Evolutionary conservation across 2,329 filamentous ascomycete species (phyloP), one percentile per base, ranked within the genome.

Genomic region (Exserohilum rostratum): DNA sequence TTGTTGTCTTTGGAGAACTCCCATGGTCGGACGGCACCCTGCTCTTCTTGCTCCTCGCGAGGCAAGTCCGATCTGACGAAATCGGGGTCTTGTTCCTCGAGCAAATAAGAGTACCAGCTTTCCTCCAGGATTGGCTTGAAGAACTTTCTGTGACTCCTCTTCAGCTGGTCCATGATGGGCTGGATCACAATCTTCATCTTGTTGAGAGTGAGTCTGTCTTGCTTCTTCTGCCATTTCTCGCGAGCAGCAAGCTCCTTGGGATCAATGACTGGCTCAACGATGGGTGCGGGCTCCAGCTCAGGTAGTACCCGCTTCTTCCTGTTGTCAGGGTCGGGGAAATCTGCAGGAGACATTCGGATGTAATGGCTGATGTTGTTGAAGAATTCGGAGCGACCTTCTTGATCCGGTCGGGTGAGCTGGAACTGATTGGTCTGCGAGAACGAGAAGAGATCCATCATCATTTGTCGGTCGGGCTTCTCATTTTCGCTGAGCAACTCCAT

Each of bases 131-230:
- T 85, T 1, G 91, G 88, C 50, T 87, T 86, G 57, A 92, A 85
- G 77, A 98, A 98, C 64, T 91, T 91, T 71, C 89, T 90, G 78
- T 96, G 96, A 71, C 90, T 92, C 58, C 83, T 82, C 74, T 96
- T 95, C 71, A 99, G 91, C 76, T 97, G 91, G 64, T 99, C 93
- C 92, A 99, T 97, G 64, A 98, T 91, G 2, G 91, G 91, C 74
- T 97, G 93, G 50, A 99, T 86, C 48, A 89, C 82, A 34, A 96
- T 87, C 79, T 98, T 99, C 61, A 99, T 80, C 54, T 89, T 80
- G 72, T 98, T 97, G 49, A 98, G 82, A 10, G 88, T 85, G 60
- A 93, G 87, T 44, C 91, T 87, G 69, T 99, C 96, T 58, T 86
- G 85, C 75, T 91, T 90, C 76, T 89, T 90, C 72, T 93, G 87